Percentiles rank a stretch among this genome's conserved stretches.
Evolutionary conservation across 1,284 basidiomycete species (phyloP).

Genomic region (Phellinidium pouzarii): DNA sequence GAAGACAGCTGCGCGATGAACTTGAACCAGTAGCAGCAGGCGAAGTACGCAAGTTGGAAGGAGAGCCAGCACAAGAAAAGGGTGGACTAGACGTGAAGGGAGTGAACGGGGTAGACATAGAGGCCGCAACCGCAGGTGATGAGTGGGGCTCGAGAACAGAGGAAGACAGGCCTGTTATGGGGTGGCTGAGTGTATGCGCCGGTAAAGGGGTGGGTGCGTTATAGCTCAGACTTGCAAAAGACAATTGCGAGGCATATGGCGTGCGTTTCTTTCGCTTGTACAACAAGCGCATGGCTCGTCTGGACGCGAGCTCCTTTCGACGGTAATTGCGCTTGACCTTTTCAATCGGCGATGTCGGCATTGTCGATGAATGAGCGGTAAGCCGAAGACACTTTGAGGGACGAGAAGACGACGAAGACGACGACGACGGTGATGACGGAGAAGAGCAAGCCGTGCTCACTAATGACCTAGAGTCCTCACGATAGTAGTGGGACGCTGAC

Average conservation of each 20-base stretch:
- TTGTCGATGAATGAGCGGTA: background rate
- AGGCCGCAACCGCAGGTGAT: slow-evolving; percentile 43
- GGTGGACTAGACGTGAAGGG: slow-evolving; percentile 58
- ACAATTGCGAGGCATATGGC: background rate
- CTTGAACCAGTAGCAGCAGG: background rate
- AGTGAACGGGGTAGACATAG: slow-evolving; percentile 72
- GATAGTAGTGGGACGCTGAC: background rate
- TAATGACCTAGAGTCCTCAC: background rate
- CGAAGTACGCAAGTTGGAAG: background rate
- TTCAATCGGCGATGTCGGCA: background rate
- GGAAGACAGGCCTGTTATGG: background rate
- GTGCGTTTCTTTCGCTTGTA: slow-evolving; percentile 1
- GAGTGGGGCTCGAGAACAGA: background rate
- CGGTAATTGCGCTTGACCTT: background rate
- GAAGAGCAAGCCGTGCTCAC: background rate
- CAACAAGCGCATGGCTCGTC: background rate
- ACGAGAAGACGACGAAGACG: background rate
- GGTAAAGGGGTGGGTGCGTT: background rate
- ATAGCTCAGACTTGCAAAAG: background rate
- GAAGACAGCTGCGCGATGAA: slow-evolving; percentile 1
- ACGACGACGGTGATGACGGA: background rate
- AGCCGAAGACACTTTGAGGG: slow-evolving; percentile 1
- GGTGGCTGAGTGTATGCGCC: slow-evolving; percentile 1
- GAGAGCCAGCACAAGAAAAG: background rate
- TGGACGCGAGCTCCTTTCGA: background rate